Evolutionary conservation across 768 basidiomycete genomes (phyloP).

Genomic region (Termitomyces sp.): DNA sequence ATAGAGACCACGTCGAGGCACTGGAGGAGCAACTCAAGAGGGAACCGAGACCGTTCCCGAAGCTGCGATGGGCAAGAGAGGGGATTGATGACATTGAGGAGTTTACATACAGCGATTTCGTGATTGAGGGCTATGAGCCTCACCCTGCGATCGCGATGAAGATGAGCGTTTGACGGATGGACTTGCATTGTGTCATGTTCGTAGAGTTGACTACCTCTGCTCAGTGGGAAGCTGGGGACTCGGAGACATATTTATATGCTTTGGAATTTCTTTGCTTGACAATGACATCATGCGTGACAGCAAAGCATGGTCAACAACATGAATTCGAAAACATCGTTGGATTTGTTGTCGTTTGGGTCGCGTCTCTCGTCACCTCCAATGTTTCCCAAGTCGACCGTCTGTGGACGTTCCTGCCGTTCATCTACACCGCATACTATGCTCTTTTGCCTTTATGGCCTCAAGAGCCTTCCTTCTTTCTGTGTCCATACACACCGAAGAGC

Average conservation of each 20-base stretch:
- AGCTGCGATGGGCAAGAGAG: conserved; percentile 63
- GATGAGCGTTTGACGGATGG: conserved; percentile 71
- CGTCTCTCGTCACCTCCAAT: conserved; percentile 68
- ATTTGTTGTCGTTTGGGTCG: conserved; percentile 39
- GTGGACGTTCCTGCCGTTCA: conserved; percentile 73
- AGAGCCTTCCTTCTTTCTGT: conserved; percentile 33
- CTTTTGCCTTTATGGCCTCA: conserved; percentile 59
- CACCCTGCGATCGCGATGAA: conserved; percentile 88
- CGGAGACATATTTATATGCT: too few species aligned
- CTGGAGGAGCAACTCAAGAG: conserved; percentile 76
- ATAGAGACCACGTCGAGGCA: conserved; percentile 88
- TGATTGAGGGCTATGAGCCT: conserved; percentile 82
- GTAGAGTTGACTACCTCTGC: too few species aligned
- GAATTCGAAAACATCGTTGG: too few species aligned
- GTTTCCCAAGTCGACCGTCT: conserved; percentile 86
- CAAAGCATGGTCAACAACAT: too few species aligned
- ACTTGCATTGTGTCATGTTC: background rate
- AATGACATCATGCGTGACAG: background rate
- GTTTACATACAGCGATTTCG: conserved; percentile 74
- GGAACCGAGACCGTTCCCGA: conserved; percentile 80
- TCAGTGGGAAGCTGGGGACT: too few species aligned
- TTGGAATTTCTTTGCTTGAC: background rate
- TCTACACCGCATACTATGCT: conserved; percentile 82
- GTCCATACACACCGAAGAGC: conserved; percentile 52
- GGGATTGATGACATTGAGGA: conserved; percentile 71